Evolutionary conservation across 2,329 filamentous ascomycete genomes (phyloP).

Genomic region (Talaromyces islandicus): DNA sequence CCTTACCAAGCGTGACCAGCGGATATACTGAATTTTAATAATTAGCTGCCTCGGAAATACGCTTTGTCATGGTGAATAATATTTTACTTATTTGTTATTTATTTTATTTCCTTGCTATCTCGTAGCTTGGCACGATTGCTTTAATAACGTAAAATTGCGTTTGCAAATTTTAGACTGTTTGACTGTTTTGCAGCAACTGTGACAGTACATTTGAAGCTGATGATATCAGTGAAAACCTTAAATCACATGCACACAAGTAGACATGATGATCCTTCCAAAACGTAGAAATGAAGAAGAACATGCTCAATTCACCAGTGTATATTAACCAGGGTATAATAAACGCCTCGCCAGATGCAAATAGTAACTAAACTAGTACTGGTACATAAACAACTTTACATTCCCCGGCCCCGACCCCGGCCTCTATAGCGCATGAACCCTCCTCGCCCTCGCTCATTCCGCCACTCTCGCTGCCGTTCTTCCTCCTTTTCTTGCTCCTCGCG

Average conservation of each 20-base stretch:
- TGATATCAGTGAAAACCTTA: neutral
- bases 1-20: conserved; percentile 5
- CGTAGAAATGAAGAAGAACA: neutral
- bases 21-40: too few relatives aligned
- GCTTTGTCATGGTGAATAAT: neutral
- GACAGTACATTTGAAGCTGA: too few relatives aligned
- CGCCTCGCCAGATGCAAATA: neutral
- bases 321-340: neutral
- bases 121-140: neutral
- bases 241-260: neutral
- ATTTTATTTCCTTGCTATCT: neutral
- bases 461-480: conserved; percentile 50
- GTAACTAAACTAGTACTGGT: neutral
- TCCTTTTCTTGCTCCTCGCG: conserved; percentile 56
- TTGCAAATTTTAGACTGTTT: neutral
- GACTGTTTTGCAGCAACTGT: neutral
- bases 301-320: too few relatives aligned
- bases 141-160: neutral
- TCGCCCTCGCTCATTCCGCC: conserved; percentile 47
- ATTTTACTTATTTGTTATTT: neutral
- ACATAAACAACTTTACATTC: conserved; percentile 2
- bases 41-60: neutral
- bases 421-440: conserved; percentile 40
- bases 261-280: too few relatives aligned
- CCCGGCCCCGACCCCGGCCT: conserved; percentile 39